Percentiles rank a stretch among this genome's conserved stretches.
These are phyloP conservation scores for Pseudozyma pruni DNA, from an alignment of 1,284 basidiomycete genomes.

Conservation along the genomic window DNA sequence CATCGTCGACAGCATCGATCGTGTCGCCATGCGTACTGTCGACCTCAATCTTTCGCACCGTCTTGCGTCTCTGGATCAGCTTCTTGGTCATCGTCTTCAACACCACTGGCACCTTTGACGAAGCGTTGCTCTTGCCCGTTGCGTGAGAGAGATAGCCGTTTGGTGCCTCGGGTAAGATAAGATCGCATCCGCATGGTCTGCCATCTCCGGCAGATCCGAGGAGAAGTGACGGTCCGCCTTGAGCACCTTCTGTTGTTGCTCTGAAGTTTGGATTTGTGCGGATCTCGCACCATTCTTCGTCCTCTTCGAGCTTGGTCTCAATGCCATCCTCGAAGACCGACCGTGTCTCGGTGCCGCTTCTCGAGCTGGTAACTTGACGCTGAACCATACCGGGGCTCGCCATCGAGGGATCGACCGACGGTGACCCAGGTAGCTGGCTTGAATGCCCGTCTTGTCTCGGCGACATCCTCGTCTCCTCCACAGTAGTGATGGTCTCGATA, in stretches of 20 bases:
- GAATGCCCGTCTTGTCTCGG: background rate
- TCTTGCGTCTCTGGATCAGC: conserved; percentile 69
- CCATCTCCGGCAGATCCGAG: background rate
- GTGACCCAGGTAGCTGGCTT: background rate
- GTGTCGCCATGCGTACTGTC: conserved; percentile 29
- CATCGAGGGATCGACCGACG: background rate
- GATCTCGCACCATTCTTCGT: conserved; percentile 52
- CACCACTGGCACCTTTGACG: conserved; percentile 69
- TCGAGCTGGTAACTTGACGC: conserved; percentile 40
- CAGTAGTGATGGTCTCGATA: conserved; percentile 57
- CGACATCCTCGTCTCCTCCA: conserved; percentile 26
- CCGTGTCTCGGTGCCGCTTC: conserved; percentile 35
- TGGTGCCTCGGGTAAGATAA: conserved; percentile 28
- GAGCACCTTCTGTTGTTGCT: background rate
- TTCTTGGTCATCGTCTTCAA: conserved; percentile 70
- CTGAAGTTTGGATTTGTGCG: conserved; percentile 19
- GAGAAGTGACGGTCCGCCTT: background rate
- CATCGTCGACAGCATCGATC: background rate
- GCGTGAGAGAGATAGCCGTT: conserved; percentile 19
- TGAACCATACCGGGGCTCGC: conserved; percentile 8
- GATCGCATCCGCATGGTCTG: background rate
- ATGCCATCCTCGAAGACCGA: conserved; percentile 42
- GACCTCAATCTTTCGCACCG: conserved; percentile 63
- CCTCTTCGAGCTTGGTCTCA: conserved; percentile 43
- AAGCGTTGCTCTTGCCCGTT: conserved; percentile 2